Conservation (phyloP, 345 rosid genomes). For the Camelina hispida region DNA sequence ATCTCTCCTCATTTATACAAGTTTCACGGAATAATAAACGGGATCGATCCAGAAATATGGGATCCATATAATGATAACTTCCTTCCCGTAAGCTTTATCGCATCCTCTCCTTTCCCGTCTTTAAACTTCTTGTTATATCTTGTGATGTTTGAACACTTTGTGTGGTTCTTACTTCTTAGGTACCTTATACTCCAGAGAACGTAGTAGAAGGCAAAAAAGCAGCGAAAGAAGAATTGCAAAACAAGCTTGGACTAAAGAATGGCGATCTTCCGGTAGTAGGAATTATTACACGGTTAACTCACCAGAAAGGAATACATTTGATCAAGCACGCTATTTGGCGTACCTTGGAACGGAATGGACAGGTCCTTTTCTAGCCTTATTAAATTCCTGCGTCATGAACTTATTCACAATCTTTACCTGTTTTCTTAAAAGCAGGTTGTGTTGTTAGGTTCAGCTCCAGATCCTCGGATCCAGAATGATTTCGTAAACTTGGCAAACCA, state of each 20-base stretch:
- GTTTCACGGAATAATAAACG: slow-evolving; percentile 90
- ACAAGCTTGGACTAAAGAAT: slow-evolving; percentile 63
- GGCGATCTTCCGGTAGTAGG: slow-evolving; percentile 80
- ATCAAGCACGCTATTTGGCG: slow-evolving; percentile 89
- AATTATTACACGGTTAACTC: slow-evolving; percentile 85
- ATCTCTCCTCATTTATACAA: slow-evolving; percentile 78
- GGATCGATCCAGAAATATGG: slow-evolving; percentile 96
- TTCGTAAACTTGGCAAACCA: slow-evolving; percentile 80
- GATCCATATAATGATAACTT: slow-evolving; percentile 85
- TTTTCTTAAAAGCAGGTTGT: slow-evolving; percentile 65
- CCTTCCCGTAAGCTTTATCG: slow-evolving; percentile 67
- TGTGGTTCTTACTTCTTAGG: slow-evolving; percentile 57
- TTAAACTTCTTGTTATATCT: not conserved
- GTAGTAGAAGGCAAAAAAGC: slow-evolving; percentile 90
- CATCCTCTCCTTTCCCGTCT: not conserved
- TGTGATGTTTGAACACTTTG: slow-evolving; percentile 26
- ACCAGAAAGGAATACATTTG: slow-evolving; percentile 94
- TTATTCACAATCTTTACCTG: slow-evolving; percentile 19
- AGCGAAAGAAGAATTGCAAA: slow-evolving; percentile 84
- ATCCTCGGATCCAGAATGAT: slow-evolving; percentile 92
- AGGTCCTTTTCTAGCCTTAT: slow-evolving; percentile 52
- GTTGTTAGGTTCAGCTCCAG: slow-evolving; percentile 95
- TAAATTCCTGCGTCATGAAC: slow-evolving; percentile 1
- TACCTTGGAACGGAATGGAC: slow-evolving; percentile 83
- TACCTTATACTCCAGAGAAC: slow-evolving; percentile 77